phyloP scores from a whole-genome alignment of 768 basidiomycete species.

The Serpula lacrymans region DNA sequence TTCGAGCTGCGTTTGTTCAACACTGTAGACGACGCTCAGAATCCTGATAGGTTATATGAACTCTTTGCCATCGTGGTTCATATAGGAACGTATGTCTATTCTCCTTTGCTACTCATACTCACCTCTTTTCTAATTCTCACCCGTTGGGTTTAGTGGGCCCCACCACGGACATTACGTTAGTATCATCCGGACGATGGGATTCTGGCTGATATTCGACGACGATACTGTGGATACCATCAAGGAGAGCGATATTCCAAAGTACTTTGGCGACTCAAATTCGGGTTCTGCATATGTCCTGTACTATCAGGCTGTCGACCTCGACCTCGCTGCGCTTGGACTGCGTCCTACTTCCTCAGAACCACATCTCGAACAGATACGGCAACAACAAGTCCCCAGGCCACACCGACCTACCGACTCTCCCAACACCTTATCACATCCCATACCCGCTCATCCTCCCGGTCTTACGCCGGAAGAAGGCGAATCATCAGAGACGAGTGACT shows the following conservation, averaged over 20 bases:
- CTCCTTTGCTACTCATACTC: slow-evolving; percentile 8
- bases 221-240: slow-evolving; percentile 86
- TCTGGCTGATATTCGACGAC: slow-evolving; percentile 96
- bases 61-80: slow-evolving; percentile 98
- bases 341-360: slow-evolving; percentile 29
- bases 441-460: slow-evolving; percentile 35
- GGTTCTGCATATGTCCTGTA: slow-evolving; percentile 96
- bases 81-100: slow-evolving; percentile 82
- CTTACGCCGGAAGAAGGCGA: slow-evolving; percentile 21
- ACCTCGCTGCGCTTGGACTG: slow-evolving; percentile 68
- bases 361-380: slow-evolving; percentile 12
- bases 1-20: slow-evolving; percentile 94
- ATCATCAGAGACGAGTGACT: slow-evolving; percentile 11
- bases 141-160: slow-evolving; percentile 65
- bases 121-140: slow-evolving; percentile 13
- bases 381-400: slow-evolving; percentile 5
- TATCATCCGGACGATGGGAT: slow-evolving; percentile 79
- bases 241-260: slow-evolving; percentile 87
- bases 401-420: slow-evolving; percentile 23
- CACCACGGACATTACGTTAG: slow-evolving; percentile 98
- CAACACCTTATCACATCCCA: slow-evolving; percentile 15
- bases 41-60: slow-evolving; percentile 91
- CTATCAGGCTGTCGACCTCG: slow-evolving; percentile 91
- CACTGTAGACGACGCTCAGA: slow-evolving; percentile 88
- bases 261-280: slow-evolving; percentile 86